Percentiles rank a stretch among this genome's conserved stretches.
phyloP scores from a whole-genome alignment of 371 early-diverging fungal species.

The Chytridium lagenaria region DNA sequence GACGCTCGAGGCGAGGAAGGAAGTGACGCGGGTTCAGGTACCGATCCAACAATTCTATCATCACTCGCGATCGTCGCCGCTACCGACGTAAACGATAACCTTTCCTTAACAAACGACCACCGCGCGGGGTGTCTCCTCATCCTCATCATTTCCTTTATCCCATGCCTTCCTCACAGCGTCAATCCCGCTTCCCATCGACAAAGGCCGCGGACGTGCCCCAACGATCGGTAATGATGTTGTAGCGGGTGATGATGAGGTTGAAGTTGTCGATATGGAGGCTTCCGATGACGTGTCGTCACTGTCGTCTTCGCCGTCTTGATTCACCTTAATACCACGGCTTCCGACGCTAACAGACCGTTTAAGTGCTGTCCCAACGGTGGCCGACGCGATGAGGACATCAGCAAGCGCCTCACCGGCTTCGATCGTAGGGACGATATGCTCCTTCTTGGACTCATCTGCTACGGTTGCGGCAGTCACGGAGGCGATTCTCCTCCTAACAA shows the following conservation, averaged over 20 bases:
- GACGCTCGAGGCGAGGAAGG: neutral
- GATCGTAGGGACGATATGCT: too few species aligned
- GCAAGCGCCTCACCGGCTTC: too few species aligned
- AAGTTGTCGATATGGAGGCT: neutral
- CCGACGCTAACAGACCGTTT: constrained; percentile 9
- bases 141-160: neutral
- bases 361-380: neutral
- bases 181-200: neutral
- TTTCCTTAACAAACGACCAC: neutral
- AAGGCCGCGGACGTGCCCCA: neutral
- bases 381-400: too few species aligned
- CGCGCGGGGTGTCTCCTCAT: neutral
- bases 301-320: neutral
- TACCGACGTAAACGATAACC: neutral
- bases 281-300: constrained; percentile 7
- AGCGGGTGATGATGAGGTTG: neutral
- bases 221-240: neutral
- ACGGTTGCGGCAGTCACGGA: too few species aligned
- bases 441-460: too few species aligned
- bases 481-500: too few species aligned
- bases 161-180: neutral
- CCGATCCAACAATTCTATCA: neutral
- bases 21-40: neutral
- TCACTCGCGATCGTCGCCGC: neutral
- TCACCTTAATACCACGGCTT: neutral